These are phyloP conservation scores for Malus hybrid DNA, from an alignment of 331 rosid species.

Conservation along the genomic window DNA sequence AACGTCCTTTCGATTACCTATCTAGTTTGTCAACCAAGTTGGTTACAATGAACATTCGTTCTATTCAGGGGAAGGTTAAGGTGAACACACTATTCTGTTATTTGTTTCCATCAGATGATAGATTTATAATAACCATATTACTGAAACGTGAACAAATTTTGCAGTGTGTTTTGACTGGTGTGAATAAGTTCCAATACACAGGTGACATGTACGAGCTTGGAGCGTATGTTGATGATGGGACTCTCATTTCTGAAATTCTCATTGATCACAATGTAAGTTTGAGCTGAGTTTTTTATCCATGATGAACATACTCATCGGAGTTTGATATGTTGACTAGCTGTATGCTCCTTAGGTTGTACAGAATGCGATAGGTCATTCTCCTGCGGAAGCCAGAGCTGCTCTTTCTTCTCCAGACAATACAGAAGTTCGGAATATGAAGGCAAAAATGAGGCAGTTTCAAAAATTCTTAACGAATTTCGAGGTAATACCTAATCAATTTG, in stretches of 20 bases:
- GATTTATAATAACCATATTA: not conserved
- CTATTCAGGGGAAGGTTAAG: conserved; percentile 72
- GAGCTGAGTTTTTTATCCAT: conserved; percentile 1
- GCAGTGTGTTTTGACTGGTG: conserved; percentile 89
- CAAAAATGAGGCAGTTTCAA: conserved; percentile 60
- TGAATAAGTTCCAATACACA: conserved; percentile 73
- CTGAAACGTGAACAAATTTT: conserved; percentile 17
- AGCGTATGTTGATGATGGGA: conserved; percentile 84
- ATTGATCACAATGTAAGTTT: conserved; percentile 73
- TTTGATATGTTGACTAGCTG: conserved; percentile 7
- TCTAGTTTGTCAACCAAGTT: conserved; percentile 83
- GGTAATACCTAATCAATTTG: conserved; percentile 28
- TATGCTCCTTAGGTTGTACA: conserved; percentile 54
- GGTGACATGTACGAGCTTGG: conserved; percentile 55
- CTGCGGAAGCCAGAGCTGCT: conserved; percentile 62
- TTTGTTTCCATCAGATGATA: not conserved
- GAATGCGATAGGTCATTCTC: conserved; percentile 66
- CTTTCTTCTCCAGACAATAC: conserved; percentile 52
- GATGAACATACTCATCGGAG: conserved; percentile 3
- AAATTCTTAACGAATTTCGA: conserved; percentile 62
- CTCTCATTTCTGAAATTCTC: conserved; percentile 75
- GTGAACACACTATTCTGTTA: conserved; percentile 27
- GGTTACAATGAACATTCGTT: conserved; percentile 36
- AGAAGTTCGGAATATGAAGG: conserved; percentile 47
- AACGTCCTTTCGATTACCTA: conserved; percentile 72